phyloP scores from a whole-genome alignment of 1,139 yeast genomes.

The Suhomyces bribrorum region DNA sequence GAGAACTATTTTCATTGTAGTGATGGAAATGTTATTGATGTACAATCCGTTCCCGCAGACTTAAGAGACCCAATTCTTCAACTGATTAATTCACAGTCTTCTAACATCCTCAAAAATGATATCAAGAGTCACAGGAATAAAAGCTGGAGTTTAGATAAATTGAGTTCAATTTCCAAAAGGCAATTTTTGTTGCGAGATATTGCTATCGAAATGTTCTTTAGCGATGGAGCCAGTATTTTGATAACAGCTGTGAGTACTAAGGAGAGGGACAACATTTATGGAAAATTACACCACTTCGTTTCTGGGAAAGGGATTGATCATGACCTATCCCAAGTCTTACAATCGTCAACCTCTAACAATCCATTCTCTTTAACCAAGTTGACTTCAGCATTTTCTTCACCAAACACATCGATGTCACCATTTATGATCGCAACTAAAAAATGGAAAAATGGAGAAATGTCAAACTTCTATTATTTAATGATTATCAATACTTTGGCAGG shows the following conservation, averaged over 20 bases:
- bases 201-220: conserved; percentile 74
- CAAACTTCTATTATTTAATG: conserved; percentile 80
- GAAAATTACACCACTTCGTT: conserved; percentile 47
- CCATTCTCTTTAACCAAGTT: conserved; percentile 31
- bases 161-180: conserved; percentile 67
- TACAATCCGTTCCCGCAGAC: conserved; percentile 61
- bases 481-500: conserved; percentile 82
- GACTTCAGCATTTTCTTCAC: conserved; percentile 37
- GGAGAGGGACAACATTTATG: conserved; percentile 58
- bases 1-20: conserved; percentile 65
- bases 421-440: conserved; percentile 59
- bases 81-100: conserved; percentile 47
- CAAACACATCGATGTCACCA: conserved; percentile 16
- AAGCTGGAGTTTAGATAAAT: conserved; percentile 56
- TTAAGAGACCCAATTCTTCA: conserved; percentile 68
- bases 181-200: conserved; percentile 76
- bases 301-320: conserved; percentile 50
- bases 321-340: conserved; percentile 54
- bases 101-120: conserved; percentile 21
- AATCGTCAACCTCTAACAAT: conserved; percentile 24
- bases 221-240: conserved; percentile 67
- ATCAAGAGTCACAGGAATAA: conserved; percentile 45
- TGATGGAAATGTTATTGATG: conserved; percentile 64
- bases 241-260: conserved; percentile 55
- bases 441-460: conserved; percentile 76